Evolutionary conservation across 139 green algal genomes (phyloP).

Genomic region (Limnomonas spitsbergensis): DNA sequence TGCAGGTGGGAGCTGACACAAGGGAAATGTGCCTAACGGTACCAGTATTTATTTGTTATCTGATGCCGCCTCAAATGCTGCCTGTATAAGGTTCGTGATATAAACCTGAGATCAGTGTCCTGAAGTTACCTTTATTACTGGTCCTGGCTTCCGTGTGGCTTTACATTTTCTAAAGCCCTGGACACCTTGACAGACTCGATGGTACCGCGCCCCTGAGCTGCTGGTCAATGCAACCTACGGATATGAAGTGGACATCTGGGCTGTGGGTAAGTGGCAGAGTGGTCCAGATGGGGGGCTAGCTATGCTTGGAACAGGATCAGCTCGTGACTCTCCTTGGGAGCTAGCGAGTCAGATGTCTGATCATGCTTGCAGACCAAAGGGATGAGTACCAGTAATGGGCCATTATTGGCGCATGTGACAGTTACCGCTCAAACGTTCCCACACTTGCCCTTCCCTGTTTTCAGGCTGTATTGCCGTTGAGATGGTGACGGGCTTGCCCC

Average conservation of each 20-base stretch:
- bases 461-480: slow-evolving; percentile 74
- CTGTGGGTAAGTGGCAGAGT: slow-evolving; percentile 12
- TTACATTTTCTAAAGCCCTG: not conserved
- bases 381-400: not conserved
- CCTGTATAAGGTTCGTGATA: not conserved
- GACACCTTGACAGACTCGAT: slow-evolving; percentile 69
- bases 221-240: slow-evolving; percentile 70
- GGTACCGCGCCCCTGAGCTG: slow-evolving; percentile 81
- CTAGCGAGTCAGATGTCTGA: not conserved
- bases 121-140: not conserved
- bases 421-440: too few relatives aligned
- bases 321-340: not conserved
- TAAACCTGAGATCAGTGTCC: not conserved
- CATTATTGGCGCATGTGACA: too few relatives aligned
- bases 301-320: not conserved
- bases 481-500: slow-evolving; percentile 57
- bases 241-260: slow-evolving; percentile 68
- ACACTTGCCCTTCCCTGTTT: too few relatives aligned
- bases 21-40: not conserved
- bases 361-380: too few relatives aligned
- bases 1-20: not conserved
- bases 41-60: not conserved
- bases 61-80: not conserved
- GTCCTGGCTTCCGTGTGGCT: not conserved
- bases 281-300: not conserved